Conservation (phyloP, 306 rosid genomes). For the Glycine soja region DNA sequence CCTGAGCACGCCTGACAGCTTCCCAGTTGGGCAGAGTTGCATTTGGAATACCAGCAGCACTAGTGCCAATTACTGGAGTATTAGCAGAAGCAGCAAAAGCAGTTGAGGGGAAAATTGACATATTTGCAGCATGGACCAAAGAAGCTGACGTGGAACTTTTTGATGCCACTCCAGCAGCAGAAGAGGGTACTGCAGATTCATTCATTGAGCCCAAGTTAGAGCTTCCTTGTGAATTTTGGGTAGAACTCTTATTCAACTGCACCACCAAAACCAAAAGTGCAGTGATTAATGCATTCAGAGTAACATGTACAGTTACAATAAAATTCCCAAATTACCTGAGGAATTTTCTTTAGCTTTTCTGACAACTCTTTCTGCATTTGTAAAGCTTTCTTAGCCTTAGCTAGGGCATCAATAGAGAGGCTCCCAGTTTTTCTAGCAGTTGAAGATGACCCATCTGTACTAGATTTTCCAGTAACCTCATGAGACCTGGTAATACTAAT, state of each 20-base stretch:
- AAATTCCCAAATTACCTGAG: conserved; percentile 60
- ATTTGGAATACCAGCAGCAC: conserved; percentile 57
- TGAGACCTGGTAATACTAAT: conserved; percentile 99
- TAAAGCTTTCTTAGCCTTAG: conserved; percentile 86
- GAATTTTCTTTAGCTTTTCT: conserved; percentile 79
- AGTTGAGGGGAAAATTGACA: conserved; percentile 57
- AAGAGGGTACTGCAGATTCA: conserved; percentile 52
- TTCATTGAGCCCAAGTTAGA: conserved; percentile 53
- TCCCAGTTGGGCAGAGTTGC: conserved; percentile 62
- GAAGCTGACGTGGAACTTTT: conserved; percentile 52
- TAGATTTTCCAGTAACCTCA: conserved; percentile 99
- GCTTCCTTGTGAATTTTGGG: conserved; percentile 56
- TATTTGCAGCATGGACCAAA: conserved; percentile 47
- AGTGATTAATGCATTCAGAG: conserved; percentile 45
- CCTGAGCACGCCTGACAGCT: conserved; percentile 95
- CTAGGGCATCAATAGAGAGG: conserved; percentile 81
- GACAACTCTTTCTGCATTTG: conserved; percentile 81
- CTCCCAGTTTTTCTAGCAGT: conserved; percentile 90
- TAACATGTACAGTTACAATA: conserved; percentile 9
- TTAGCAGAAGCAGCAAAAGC: conserved; percentile 36
- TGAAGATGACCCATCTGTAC: conserved; percentile 99
- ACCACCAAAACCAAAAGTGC: conserved; percentile 48
- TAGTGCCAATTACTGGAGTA: conserved; percentile 45
- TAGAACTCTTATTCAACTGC: conserved; percentile 75
- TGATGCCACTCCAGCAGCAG: conserved; percentile 48